Evolutionary conservation across 805 yeast species (phyloP), one percentile per base, ranked within the genome.

Genomic region (Pichia phayaonensis): DNA sequence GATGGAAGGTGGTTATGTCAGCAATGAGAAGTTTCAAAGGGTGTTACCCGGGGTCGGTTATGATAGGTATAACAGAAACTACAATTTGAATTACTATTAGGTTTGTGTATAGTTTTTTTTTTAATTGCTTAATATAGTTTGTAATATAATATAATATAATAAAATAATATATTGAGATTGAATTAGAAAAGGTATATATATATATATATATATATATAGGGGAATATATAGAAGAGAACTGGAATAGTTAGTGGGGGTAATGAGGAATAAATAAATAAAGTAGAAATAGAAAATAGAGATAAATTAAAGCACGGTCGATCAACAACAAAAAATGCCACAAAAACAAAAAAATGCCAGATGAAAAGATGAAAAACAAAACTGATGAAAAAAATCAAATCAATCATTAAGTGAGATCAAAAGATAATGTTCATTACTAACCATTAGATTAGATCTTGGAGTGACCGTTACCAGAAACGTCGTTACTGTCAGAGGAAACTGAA

Each of bases 1-100:
- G 3, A 86, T 90, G 95, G 65, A 69, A 40, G 98, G 98, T n/a
- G 80, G 83, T 0, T 62, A 63, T 40, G 75, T 88, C 15, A 79
- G 77, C 36, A 74, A 74, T 38, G 80, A 75, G 39, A 60, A 63
- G 51, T 90, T 82, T 63, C 96, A 90, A 60, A 64, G 71, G 45
- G 94, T 89, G 15, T 15, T 44, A 12, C 10, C 10, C 54, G 70
- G 27, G 3, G n/a, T 2, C 36, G 27, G 22, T 27, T 29, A 29
- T 29, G 34, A n/a, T 13, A 13, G 7, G 31, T 24, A 26, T 26
- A 26, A 26, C 11, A 31, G 51, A 40, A 40, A 42, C 15, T 49
- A 40, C 26, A 42, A 42, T 40, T 23, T 40, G 42, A 40, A 21
- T 34, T 40, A 46, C 31, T 46, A 22, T 22, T 24, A 16, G 13